Conservation (phyloP, 2,329 filamentous ascomycete genomes). For the Ophiocordyceps camponoti-leonardi region DNA sequence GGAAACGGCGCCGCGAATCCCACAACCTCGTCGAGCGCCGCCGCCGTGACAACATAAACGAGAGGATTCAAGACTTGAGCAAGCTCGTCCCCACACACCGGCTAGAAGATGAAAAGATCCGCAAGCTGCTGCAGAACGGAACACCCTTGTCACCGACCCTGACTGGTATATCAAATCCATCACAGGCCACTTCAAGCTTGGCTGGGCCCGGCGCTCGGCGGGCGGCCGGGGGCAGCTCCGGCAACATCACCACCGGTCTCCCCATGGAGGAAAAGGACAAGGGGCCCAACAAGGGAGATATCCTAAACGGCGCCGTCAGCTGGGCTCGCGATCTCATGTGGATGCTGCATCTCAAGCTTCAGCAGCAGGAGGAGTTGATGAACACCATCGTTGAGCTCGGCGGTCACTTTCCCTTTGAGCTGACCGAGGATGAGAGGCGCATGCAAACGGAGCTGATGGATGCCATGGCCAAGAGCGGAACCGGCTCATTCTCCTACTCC, state of each 20-base stretch:
- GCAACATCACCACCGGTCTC: conserved; percentile 81
- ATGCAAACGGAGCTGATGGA: conserved; percentile 91
- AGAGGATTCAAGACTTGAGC: conserved; percentile 91
- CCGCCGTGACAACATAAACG: conserved; percentile 94
- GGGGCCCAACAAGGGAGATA: conserved; percentile 96
- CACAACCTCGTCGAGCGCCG: conserved; percentile 94
- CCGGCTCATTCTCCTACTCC: conserved; percentile 65
- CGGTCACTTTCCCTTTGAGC: conserved; percentile 60
- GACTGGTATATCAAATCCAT: conserved; percentile 49
- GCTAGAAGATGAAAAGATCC: conserved; percentile 90
- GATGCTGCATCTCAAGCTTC: conserved; percentile 77
- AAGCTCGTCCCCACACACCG: conserved; percentile 83
- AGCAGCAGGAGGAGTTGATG: conserved; percentile 76
- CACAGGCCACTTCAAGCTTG: conserved; percentile 68
- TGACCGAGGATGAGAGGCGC: conserved; percentile 80
- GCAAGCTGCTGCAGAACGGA: conserved; percentile 86
- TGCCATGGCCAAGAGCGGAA: conserved; percentile 66
- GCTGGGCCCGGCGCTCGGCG: conserved; percentile 72
- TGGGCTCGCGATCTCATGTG: conserved; percentile 98
- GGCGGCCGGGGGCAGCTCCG: conserved; percentile 49
- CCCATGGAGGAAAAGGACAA: conserved; percentile 97
- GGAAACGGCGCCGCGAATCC: conserved; percentile 76
- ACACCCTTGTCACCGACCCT: conserved; percentile 76
- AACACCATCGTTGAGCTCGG: conserved; percentile 58
- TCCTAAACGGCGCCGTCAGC: conserved; percentile 88